Percentiles rank a stretch among this genome's conserved stretches.
phyloP scores from a whole-genome alignment of 225 moss, liverwort and hornwort genomes.

The Polytrichum commune region DNA sequence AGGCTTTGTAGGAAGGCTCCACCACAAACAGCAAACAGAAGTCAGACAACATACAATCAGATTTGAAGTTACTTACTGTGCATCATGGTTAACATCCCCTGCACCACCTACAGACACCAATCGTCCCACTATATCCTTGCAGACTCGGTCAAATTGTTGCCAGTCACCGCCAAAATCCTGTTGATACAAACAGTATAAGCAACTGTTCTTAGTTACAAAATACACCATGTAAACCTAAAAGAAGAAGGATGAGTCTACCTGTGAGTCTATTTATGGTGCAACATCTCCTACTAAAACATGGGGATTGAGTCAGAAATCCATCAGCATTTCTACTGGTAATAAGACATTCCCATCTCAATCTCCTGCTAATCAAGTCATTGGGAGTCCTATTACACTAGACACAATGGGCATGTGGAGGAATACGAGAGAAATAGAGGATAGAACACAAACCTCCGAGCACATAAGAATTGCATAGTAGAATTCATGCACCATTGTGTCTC shows the following conservation, averaged over 20 bases:
- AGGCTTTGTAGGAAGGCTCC: no score
- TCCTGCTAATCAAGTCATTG: no score
- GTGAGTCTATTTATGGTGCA: no score
- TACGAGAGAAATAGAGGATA: background rate
- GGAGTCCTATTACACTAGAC: no score
- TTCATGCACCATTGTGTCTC: slow-evolving; percentile 82
- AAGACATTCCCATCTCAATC: no score
- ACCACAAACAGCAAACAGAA: no score
- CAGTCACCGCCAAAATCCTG: slow-evolving; percentile 44
- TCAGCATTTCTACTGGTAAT: no score
- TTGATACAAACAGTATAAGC: slow-evolving; percentile 4
- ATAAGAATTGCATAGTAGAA: slow-evolving; percentile 80
- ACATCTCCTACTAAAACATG: background rate
- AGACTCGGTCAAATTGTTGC: slow-evolving; percentile 46
- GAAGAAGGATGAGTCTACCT: no score
- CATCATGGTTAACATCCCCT: slow-evolving; percentile 38
- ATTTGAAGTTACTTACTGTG: slow-evolving; percentile 36
- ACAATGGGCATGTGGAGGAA: background rate
- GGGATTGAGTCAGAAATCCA: background rate
- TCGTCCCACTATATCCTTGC: slow-evolving; percentile 48
- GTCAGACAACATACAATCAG: no score
- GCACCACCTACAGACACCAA: slow-evolving; percentile 44
- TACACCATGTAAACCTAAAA: no score
- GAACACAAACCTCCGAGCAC: slow-evolving; percentile 57
- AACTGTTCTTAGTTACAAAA: background rate